Evolutionary conservation across 2,329 filamentous ascomycete species (phyloP).

Genomic region (Sporothrix phasma): DNA sequence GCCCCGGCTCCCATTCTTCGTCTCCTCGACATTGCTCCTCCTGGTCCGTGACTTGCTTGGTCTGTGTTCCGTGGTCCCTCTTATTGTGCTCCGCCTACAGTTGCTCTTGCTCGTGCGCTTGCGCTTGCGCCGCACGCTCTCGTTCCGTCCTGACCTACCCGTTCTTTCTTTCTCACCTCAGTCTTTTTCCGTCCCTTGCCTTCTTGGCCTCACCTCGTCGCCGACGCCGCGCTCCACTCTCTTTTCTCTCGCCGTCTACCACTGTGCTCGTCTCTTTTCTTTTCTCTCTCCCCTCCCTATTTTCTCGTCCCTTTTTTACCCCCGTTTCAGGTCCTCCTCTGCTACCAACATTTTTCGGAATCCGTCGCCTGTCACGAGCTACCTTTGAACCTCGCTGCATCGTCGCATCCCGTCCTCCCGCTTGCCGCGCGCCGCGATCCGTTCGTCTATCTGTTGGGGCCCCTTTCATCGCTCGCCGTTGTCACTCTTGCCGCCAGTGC

Average conservation of each 20-base stretch:
- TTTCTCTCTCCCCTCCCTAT: background rate
- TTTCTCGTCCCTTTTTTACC: background rate
- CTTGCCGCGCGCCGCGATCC: background rate
- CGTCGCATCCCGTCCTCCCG: background rate
- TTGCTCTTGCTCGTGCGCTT: background rate
- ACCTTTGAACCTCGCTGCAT: background rate
- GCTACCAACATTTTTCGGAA: background rate
- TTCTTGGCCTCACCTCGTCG: background rate
- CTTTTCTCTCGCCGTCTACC: background rate
- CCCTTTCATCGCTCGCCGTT: background rate
- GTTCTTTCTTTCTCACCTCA: background rate
- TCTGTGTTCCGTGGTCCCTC: constrained; percentile 3
- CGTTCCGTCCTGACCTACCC: background rate
- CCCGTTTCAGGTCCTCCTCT: background rate
- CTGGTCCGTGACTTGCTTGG: constrained; percentile 1
- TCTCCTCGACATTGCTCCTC: background rate
- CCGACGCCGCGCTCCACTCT: background rate
- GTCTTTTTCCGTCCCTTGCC: background rate
- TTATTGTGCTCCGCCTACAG: background rate
- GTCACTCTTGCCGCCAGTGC: background rate
- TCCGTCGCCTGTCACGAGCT: background rate
- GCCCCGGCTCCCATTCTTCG: background rate
- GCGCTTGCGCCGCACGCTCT: background rate
- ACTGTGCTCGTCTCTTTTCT: background rate
- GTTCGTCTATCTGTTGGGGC: background rate